Base-by-base conservation (phyloP, 2,329 filamentous ascomycete genomes). In the Dryadomyces quercus-mongolicae region DNA sequence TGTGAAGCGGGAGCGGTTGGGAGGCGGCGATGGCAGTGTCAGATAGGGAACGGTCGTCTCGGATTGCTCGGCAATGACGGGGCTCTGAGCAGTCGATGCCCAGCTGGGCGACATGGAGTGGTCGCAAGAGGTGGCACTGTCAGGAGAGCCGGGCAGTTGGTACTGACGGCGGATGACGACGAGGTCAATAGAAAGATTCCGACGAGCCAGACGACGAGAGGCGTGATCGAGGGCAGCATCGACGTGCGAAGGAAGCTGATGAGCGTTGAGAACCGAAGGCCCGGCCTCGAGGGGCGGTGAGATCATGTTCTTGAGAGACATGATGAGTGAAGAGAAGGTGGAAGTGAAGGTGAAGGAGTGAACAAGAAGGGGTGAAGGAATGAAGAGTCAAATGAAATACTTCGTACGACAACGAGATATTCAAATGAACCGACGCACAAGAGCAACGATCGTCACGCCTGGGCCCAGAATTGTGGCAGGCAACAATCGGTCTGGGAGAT, bases 261-360 rank as follows among this genome's bases (percentile, higher is more conserved):
- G 73, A 38, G 71, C 69, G 60, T 82, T 77, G 56, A 82, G 74
- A 54, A 84, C 70, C 20, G 80, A 83, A 45, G 70, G 69, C 18
- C 80, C 80, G 31, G 81, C 80, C 70, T 84, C 81, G 55, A 85
- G 73, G 15, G 81, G 81, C 51, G 78, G 75, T 1, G 81, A 84
- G 61, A 84, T 84, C 55, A 69, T 71, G 54, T 73, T 69, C 67
- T 81, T 84, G 49, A 55, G 54, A 16, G 54, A 18, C 54, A 55
- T 55, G 42, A 16, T 40, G 40, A 18, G 40, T 43, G 40, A 38
- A 38, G 34, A 13, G 34, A 38, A 38, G 34, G 34, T 38, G 34
- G 34, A 38, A 38, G 25, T 7, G 13, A 15, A 45, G 18, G 18
- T 5, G 10, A 20, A 16, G 2, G 21, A 18, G 16, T 18, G 38